Evolutionary conservation across 1,284 basidiomycete species (phyloP), one percentile per base, ranked within the genome.

Genomic region (Pterula multifida): DNA sequence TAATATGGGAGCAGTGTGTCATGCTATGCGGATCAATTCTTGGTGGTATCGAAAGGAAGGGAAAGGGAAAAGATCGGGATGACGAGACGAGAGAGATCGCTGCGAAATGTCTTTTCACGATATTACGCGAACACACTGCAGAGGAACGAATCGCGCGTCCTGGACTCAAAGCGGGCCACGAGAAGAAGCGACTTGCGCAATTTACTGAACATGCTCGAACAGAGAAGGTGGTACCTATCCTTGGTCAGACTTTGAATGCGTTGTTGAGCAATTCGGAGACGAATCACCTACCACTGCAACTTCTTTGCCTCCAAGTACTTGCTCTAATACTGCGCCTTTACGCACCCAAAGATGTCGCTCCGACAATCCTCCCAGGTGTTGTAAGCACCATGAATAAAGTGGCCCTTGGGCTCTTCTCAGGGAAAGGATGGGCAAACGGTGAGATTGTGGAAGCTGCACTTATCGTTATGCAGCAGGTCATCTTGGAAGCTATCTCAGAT

Each of bases 1-100:
- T 75, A 26, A 61, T 79, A 21, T 85, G 90, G 87, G 82, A 87
- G 58, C 90, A 95, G 60, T 66, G 92, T 17, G 89, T 94, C 65
- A 85, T 84, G 67, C 72, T 96, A 24, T 80, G 75, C 48, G 76
- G 82, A 17, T 73, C 85, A n/a, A 70, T 86, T 24, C 62, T 85
- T 2, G 78, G 78, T n/a, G 73, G 73, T 24, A 68, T 78, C 12
- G 39, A 42, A 17, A n/a, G 17, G 24, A 75, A 77, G 55, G 70
- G 67, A 45, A 84, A 79, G 59, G 78, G 73, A 2, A 78, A 81
- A 63, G 69, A 66, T 11, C 80, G 83, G 51, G 81, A 81, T 52
- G 86, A 90, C 46, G 90, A 92, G 65, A 85, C 87, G 13, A 87
- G 84, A 60, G 68, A 75, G 52, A 78, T 82, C 25, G 78, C 82